Evolutionary conservation across 2,329 filamentous ascomycete genomes (phyloP).

Genomic region (Cladophialophora bantiana): DNA sequence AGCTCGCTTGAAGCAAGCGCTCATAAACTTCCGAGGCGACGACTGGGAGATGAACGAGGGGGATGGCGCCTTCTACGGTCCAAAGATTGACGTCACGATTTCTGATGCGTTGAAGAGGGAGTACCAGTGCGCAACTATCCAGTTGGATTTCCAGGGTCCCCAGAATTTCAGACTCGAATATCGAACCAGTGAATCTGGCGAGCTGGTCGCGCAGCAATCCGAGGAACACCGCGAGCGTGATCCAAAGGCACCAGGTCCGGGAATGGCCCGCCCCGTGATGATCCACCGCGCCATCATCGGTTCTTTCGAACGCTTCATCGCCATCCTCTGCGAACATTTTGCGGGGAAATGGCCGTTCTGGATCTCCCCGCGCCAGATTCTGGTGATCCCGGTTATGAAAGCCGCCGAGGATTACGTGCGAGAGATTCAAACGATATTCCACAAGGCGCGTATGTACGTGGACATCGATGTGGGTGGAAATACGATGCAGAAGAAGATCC

Average conservation of each 20-base stretch:
- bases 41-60: constrained; percentile 92
- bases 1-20: constrained; percentile 75
- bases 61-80: constrained; percentile 97
- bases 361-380: constrained; percentile 59
- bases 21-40: constrained; percentile 77
- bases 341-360: constrained; percentile 62
- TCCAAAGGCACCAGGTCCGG: constrained; percentile 46
- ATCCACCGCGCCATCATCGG: constrained; percentile 61
- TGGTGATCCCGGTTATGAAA: constrained; percentile 60
- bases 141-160: constrained; percentile 87
- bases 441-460: constrained; percentile 54
- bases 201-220: constrained; percentile 45
- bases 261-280: constrained; percentile 59
- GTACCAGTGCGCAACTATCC: constrained; percentile 91
- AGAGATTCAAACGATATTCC: constrained; percentile 55
- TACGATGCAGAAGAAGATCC: constrained; percentile 61
- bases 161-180: constrained; percentile 88
- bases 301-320: constrained; percentile 60
- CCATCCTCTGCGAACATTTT: constrained; percentile 59
- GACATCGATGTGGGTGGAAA: constrained; percentile 59
- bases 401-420: constrained; percentile 56
- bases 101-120: constrained; percentile 84
- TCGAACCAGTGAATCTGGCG: constrained; percentile 72
- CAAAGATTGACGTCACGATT: constrained; percentile 98
- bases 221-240: constrained; percentile 41